A percentile compares a stretch with the other conserved stretches of the same genome.
phyloP scores from a whole-genome alignment of 2,329 filamentous ascomycete species.

The Cladophialophora bantiana region DNA sequence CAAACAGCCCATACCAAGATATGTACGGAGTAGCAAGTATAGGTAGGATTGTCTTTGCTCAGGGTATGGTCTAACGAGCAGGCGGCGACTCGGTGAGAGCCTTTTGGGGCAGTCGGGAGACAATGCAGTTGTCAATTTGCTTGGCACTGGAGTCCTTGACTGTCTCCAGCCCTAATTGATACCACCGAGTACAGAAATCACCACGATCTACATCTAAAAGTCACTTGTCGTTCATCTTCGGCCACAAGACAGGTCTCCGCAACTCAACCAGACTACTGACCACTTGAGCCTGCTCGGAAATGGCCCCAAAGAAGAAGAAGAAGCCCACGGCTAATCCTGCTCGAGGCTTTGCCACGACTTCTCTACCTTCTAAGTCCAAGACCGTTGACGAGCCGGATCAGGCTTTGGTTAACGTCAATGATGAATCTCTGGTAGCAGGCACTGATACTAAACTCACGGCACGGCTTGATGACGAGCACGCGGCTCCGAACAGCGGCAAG shows the following conservation, averaged over 20 bases:
- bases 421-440: not conserved
- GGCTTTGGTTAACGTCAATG: constrained; percentile 26
- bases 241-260: not conserved
- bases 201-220: no score
- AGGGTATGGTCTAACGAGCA: no score
- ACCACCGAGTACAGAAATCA: not conserved
- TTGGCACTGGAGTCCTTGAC: no score
- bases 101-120: no score
- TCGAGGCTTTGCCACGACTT: constrained; percentile 92
- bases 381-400: constrained; percentile 46
- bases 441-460: not conserved
- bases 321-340: constrained; percentile 87
- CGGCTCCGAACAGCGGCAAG: not conserved
- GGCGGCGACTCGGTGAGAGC: no score
- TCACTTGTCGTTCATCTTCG: not conserved
- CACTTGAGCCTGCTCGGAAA: constrained; percentile 45
- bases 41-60: no score
- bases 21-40: no score
- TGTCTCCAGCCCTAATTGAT: no score
- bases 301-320: constrained; percentile 82
- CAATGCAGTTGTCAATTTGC: no score
- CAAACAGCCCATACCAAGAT: no score
- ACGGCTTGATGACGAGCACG: not conserved
- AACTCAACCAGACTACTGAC: not conserved
- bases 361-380: constrained; percentile 83